Evolutionary conservation across 2,329 filamentous ascomycete genomes (phyloP), one percentile per base, ranked within the genome.

Genomic region (Calonectria pauciramosa): DNA sequence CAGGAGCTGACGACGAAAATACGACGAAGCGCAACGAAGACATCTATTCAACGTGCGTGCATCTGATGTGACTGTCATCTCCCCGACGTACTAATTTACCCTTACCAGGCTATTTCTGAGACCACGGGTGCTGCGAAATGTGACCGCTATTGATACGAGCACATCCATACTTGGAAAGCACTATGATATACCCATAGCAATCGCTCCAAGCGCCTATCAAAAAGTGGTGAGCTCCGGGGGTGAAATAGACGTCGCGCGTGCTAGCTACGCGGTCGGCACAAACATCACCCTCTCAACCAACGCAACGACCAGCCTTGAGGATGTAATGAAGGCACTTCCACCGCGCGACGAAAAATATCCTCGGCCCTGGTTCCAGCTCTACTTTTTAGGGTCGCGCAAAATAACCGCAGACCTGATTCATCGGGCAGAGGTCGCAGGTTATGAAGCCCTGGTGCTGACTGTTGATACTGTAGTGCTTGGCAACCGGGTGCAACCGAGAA

Each of bases 151-250:
- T 54, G 75, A 81, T 9, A 81, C 76, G 1, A 72, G 74, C 14
- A 70, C 72, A 7, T 66, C 23, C 13, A 54, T 76, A 5, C 26
- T 76, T 30, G 72, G 51, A 14, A 71, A 74, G 9, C 69, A 34
- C 5, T 77, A 74, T 28, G 47, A 71, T 4, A 74, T 84, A 2
- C 82, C 82, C 1, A 78, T 83, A n/a, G 82, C 76, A 8, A 78
- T 83, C 32, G 82, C 82, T 0, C 82, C 82, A 10, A 82, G 78
- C 38, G 82, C 81, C 1, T 80, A 78, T 56, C 82, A 84, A 30
- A 82, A 72, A 54, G 76, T 83, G 2, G 82, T 75, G 2, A 79
- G 82, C 36, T 75, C 77, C 0, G 71, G 80, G 2, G 82, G 82
- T 7, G 82, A 84, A 56, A 66, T 82, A 1, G 82, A 83, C 65